Evolutionary conservation across 2,329 filamentous ascomycete genomes (phyloP).

Genomic region (Huntiella savannae): DNA sequence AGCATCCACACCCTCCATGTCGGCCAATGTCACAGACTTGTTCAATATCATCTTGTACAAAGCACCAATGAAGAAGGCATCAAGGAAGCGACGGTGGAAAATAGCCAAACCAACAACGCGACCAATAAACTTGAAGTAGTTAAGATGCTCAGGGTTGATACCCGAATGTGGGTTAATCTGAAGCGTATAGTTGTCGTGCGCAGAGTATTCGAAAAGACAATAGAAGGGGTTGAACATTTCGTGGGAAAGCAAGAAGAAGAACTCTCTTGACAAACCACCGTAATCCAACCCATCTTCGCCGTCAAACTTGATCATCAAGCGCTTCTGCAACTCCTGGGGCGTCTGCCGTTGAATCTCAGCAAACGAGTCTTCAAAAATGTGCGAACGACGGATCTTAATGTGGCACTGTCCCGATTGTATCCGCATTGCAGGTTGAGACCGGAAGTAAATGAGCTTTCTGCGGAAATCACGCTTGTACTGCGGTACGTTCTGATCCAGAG

Average conservation of each 20-base stretch:
- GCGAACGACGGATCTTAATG: slow-evolving; percentile 87
- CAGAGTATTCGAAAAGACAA: slow-evolving; percentile 97
- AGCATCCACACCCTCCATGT: slow-evolving; percentile 98
- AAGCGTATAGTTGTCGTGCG: slow-evolving; percentile 98
- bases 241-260: slow-evolving; percentile 97
- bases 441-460: slow-evolving; percentile 96
- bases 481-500: slow-evolving; percentile 90
- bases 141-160: slow-evolving; percentile 97
- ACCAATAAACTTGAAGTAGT: slow-evolving; percentile 99
- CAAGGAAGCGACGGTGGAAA: slow-evolving; percentile 91
- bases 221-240: slow-evolving; percentile 99
- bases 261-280: slow-evolving; percentile 90
- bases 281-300: slow-evolving; percentile 97
- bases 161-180: slow-evolving; percentile 99
- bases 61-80: slow-evolving; percentile 97
- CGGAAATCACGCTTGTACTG: slow-evolving; percentile 99
- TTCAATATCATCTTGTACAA: slow-evolving; percentile 98
- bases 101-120: slow-evolving; percentile 92
- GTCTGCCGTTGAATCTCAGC: slow-evolving; percentile 96
- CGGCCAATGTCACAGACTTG: slow-evolving; percentile 76
- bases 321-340: slow-evolving; percentile 89
- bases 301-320: slow-evolving; percentile 98
- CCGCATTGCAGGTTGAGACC: slow-evolving; percentile 86
- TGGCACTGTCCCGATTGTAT: slow-evolving; percentile 95
- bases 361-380: slow-evolving; percentile 98